Evolutionary conservation across 2,329 filamentous ascomycete species (phyloP), one percentile per base, ranked within the genome.

Genomic region (Aspergillus proliferans): DNA sequence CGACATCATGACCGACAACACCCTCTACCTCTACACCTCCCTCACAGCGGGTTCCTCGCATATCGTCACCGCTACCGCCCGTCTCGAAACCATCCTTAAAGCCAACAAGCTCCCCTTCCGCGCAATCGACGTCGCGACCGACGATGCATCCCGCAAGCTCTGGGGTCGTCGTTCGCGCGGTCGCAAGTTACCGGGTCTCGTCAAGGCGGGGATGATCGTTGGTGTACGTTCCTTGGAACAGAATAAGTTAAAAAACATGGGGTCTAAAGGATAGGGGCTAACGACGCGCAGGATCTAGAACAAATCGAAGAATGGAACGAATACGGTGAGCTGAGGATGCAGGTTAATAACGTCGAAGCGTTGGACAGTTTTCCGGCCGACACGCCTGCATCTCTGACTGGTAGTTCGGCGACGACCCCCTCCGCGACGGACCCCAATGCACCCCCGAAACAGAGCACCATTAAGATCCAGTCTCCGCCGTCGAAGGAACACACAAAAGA

Each of bases 291-390:
- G 91, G 93, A 96, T 67, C 79, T 96, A 45, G 86, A 92, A 55
- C 86, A 97, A 70, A 83, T 97, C 55, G 93, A 98, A 72, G 93
- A 98, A 67, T 97, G 92, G 93, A 98, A 98, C 75, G 93, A 98
- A 69, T 96, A 94, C 71, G 90, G 90, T 71, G 92, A 97, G 72
- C 81, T 98, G 53, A 89, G 90, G 69, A 83, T 92, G 71, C 86
- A 92, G 61, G 83, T 97, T 60, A 77, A 76, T 40, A 71, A 61
- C 47, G 61, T 67, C 43, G 52, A 62, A 61, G 66, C 69, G 47
- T 53, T 69, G 24, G 60, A 65, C 43, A 58, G 60, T 28, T 60
- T 67, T 48, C 58, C 61, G 12, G 61, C 58, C 6, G 18, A 33
- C 39, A 18, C 33, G 22, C n/a, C 44, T n/a, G 18, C 60, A 9